These are phyloP conservation scores for Leucaena leucocephala DNA, from an alignment of 306 rosid species.

Conservation along the genomic window DNA sequence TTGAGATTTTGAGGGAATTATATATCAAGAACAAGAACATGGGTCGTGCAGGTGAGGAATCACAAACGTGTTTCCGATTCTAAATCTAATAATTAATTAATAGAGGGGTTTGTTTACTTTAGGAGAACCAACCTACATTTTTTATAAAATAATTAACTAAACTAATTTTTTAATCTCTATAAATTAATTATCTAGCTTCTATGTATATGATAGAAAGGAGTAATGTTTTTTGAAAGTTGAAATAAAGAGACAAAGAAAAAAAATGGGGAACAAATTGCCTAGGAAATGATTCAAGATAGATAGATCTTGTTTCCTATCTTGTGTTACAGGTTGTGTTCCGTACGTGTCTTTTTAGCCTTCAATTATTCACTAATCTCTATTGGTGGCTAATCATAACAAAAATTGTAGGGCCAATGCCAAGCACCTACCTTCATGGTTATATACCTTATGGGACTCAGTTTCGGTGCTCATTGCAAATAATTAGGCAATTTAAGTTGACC, in stretches of 20 bases:
- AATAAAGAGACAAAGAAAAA: conserved; percentile 46
- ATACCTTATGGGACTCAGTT: too few relatives aligned
- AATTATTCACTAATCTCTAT: conserved; percentile 23
- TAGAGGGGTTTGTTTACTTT: too few relatives aligned
- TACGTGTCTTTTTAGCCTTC: conserved; percentile 39
- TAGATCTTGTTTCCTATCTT: conserved; percentile 68
- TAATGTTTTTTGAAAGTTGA: too few relatives aligned
- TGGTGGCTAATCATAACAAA: conserved; percentile 41
- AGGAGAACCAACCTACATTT: too few relatives aligned
- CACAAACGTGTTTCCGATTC: conserved; percentile 35
- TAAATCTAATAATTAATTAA: too few relatives aligned
- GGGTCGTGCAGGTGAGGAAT: conserved; percentile 57
- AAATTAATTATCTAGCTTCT: too few relatives aligned
- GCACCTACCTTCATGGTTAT: neutral
- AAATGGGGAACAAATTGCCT: conserved; percentile 65
- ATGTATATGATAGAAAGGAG: too few relatives aligned
- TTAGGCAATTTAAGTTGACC: too few relatives aligned
- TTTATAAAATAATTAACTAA: too few relatives aligned
- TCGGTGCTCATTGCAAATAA: too few relatives aligned
- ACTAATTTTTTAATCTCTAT: too few relatives aligned
- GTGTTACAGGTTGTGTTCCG: conserved; percentile 51
- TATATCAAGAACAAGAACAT: conserved; percentile 50
- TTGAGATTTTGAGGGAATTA: conserved; percentile 26
- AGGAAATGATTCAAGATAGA: conserved; percentile 45
- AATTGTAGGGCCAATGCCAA: conserved; percentile 44